phyloP scores from a whole-genome alignment of 331 rosid species.

The Spiraea crenata region DNA sequence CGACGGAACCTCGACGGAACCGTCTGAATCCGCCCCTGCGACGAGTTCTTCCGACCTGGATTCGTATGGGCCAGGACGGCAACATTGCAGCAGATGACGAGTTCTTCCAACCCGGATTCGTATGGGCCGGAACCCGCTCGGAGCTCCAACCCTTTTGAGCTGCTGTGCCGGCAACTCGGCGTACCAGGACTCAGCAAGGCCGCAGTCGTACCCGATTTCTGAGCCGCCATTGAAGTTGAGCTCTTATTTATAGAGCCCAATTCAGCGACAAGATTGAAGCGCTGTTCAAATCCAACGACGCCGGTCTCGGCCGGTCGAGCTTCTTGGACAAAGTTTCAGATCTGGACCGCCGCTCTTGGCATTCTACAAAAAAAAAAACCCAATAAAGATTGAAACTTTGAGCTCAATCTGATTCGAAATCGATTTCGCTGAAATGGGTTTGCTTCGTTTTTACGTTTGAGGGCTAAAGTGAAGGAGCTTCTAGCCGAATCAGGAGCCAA shows the following conservation, averaged over 20 bases:
- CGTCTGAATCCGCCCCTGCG: too few species aligned
- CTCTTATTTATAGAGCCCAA: conserved; percentile 66
- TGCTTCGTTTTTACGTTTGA: conserved; percentile 54
- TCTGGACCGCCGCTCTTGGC: conserved; percentile 91
- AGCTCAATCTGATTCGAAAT: background rate
- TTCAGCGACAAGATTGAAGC: conserved; percentile 65
- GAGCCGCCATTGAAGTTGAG: conserved; percentile 30
- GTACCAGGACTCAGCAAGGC: conserved; percentile 85
- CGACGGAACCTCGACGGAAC: too few species aligned
- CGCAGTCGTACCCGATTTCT: conserved; percentile 46
- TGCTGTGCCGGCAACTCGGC: conserved; percentile 65
- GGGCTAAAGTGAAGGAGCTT: conserved; percentile 87
- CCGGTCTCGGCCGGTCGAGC: conserved; percentile 79
- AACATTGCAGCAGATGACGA: conserved; percentile 40
- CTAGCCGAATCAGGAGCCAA: conserved; percentile 72
- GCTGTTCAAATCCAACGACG: conserved; percentile 93
- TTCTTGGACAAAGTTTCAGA: conserved; percentile 65
- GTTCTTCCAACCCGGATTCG: conserved; percentile 56
- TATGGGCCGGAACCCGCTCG: conserved; percentile 77
- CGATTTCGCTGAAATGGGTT: background rate
- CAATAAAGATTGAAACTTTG: conserved; percentile 1
- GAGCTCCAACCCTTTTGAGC: conserved; percentile 97
- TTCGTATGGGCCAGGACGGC: conserved; percentile 29
- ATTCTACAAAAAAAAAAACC: conserved; percentile 47
- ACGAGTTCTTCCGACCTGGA: too few species aligned